These are phyloP conservation scores for Westerdykella sp. DNA, from an alignment of 2,329 filamentous ascomycete species.

Conservation along the genomic window DNA sequence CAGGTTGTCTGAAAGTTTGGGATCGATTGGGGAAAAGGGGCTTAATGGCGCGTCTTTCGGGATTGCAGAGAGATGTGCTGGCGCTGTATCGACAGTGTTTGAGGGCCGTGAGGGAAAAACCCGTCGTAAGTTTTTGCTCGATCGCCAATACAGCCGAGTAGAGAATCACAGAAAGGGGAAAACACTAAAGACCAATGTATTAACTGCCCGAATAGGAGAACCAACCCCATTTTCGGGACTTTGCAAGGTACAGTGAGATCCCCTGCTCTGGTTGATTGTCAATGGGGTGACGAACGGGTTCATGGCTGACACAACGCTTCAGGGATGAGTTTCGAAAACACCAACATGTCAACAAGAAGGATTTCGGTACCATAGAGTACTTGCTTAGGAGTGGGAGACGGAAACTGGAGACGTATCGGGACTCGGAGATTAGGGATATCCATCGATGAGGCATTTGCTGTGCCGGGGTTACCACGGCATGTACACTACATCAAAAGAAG, in stretches of 20 bases:
- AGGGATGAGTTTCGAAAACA: slow-evolving; percentile 74
- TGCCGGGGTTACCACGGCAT: background rate
- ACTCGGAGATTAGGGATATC: slow-evolving; percentile 74
- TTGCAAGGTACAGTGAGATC: slow-evolving; percentile 50
- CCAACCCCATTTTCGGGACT: slow-evolving; percentile 57
- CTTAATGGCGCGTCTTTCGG: slow-evolving; percentile 57
- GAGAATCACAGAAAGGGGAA: background rate
- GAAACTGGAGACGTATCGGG: slow-evolving; percentile 76
- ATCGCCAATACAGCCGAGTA: background rate
- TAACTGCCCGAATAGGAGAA: slow-evolving; percentile 43
- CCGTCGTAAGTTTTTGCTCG: slow-evolving; percentile 49
- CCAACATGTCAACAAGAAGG: slow-evolving; percentile 65
- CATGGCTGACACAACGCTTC: slow-evolving; percentile 8
- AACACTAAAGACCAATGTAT: background rate
- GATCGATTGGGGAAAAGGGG: too few species aligned
- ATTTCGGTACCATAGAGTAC: slow-evolving; percentile 82
- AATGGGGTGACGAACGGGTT: background rate
- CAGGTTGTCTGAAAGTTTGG: too few species aligned
- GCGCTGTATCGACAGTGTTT: slow-evolving; percentile 81
- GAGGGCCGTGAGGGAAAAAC: slow-evolving; percentile 74
- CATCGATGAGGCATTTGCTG: slow-evolving; percentile 4
- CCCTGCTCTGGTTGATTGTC: slow-evolving; percentile 1
- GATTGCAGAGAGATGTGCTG: slow-evolving; percentile 84
- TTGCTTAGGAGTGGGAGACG: slow-evolving; percentile 72
- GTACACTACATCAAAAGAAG: background rate